A percentile compares a stretch with the other conserved stretches of the same genome.
Conservation (phyloP, 495 filamentous ascomycete genomes). For the Aspergillus sparsus region DNA sequence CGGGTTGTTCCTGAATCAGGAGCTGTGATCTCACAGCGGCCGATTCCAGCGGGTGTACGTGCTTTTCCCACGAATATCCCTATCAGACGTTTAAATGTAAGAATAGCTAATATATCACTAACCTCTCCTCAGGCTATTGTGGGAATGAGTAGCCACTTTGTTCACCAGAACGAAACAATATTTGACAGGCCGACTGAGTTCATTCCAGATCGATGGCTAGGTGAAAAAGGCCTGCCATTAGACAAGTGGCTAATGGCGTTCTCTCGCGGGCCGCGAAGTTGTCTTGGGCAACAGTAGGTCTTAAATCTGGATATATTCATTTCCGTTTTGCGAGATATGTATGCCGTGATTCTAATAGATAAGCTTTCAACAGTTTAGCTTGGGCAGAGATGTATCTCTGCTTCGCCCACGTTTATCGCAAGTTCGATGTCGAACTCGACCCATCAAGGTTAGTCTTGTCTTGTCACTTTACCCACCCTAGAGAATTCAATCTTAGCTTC, state of each 20-base stretch:
- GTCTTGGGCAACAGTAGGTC: constrained; percentile 14
- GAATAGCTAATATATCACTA: neutral
- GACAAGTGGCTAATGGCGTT: constrained; percentile 14
- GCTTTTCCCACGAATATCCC: neutral
- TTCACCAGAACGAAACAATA: constrained; percentile 11
- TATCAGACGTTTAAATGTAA: neutral
- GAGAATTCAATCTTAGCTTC: constrained; percentile 4
- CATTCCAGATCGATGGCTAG: constrained; percentile 15
- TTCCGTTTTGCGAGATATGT: neutral
- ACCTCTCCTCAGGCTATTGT: constrained; percentile 7
- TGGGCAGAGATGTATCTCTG: constrained; percentile 16
- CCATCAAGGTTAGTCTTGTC: constrained; percentile 6
- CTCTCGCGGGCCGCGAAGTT: constrained; percentile 14
- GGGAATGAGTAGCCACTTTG: constrained; percentile 12
- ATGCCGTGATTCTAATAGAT: neutral
- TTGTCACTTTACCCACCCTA: neutral
- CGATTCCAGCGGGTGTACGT: constrained; percentile 14
- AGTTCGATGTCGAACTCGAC: constrained; percentile 16
- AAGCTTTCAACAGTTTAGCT: neutral
- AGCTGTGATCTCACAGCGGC: neutral
- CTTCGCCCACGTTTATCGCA: constrained; percentile 7
- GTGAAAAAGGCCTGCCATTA: neutral
- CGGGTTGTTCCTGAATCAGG: constrained; percentile 10
- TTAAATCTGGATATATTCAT: neutral
- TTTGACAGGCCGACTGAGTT: constrained; percentile 4